Evolutionary conservation across 495 filamentous ascomycete genomes (phyloP).

Genomic region (Letharia columbiana): DNA sequence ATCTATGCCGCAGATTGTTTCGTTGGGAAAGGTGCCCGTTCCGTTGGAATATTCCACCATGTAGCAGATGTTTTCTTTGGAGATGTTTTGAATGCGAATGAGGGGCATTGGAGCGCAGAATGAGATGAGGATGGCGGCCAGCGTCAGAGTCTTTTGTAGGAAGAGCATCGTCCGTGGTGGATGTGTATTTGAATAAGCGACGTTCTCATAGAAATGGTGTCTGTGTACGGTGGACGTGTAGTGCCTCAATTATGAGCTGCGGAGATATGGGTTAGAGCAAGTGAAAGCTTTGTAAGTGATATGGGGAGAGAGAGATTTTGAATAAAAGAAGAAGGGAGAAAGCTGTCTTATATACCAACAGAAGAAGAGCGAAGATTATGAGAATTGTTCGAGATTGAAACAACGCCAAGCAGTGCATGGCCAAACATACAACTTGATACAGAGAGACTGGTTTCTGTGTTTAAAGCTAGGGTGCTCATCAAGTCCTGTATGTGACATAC

Average conservation of each 20-base stretch:
- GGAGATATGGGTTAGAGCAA: neutral
- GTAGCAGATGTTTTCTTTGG: constrained; percentile 16
- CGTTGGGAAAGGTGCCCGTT: neutral
- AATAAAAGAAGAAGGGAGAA: neutral
- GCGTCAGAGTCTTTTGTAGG: neutral
- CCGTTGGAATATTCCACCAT: constrained; percentile 18
- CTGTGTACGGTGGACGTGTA: neutral
- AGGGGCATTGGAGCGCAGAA: neutral
- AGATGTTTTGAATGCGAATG: constrained; percentile 16
- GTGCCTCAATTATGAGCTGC: neutral
- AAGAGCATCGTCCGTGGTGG: neutral
- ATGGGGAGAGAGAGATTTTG: neutral
- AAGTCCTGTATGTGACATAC: neutral
- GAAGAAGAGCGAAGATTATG: neutral
- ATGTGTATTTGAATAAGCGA: neutral
- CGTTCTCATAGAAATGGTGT: neutral
- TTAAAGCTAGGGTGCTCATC: neutral
- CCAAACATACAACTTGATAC: neutral
- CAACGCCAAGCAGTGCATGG: neutral
- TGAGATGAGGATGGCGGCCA: neutral
- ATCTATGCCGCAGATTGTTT: constrained; percentile 7
- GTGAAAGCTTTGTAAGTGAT: neutral
- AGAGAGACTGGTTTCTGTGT: neutral
- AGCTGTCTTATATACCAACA: neutral
- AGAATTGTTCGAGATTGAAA: neutral